Evolutionary conservation across 2,329 filamentous ascomycete genomes (phyloP).

Genomic region (Neonectria magnoliae): DNA sequence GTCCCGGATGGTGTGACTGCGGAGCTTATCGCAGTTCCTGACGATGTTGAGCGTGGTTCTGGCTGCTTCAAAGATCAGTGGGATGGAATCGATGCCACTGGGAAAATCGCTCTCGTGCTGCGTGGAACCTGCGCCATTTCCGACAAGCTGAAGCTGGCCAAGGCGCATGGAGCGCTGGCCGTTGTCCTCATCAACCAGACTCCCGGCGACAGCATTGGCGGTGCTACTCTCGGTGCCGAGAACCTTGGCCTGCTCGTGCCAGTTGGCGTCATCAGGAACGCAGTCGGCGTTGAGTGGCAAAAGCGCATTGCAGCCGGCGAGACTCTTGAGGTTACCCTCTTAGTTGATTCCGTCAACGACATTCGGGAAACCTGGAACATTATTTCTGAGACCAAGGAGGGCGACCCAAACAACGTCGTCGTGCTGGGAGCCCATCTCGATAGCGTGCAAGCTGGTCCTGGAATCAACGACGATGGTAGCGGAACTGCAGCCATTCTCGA

Average conservation of each 20-base stretch:
- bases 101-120: constrained; percentile 58
- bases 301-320: constrained; percentile 47
- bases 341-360: constrained; percentile 52
- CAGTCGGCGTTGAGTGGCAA: constrained; percentile 50
- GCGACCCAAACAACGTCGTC: constrained; percentile 54
- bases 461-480: constrained; percentile 55
- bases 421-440: constrained; percentile 56
- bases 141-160: constrained; percentile 57
- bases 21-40: constrained; percentile 49
- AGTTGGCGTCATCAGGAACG: constrained; percentile 49
- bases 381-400: constrained; percentile 55
- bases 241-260: constrained; percentile 50
- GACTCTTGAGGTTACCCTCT: constrained; percentile 47
- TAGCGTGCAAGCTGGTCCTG: constrained; percentile 51
- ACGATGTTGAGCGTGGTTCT: constrained; percentile 51
- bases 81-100: constrained; percentile 54
- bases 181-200: constrained; percentile 71
- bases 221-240: constrained; percentile 63
- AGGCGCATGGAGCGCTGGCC: constrained; percentile 53
- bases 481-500: constrained; percentile 52
- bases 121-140: constrained; percentile 55
- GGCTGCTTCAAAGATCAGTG: constrained; percentile 56
- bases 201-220: constrained; percentile 53
- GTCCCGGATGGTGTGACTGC: constrained; percentile 50
- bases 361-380: constrained; percentile 53